phyloP scores from a whole-genome alignment of 2,329 filamentous ascomycete genomes.

The Claviceps capensis region DNA sequence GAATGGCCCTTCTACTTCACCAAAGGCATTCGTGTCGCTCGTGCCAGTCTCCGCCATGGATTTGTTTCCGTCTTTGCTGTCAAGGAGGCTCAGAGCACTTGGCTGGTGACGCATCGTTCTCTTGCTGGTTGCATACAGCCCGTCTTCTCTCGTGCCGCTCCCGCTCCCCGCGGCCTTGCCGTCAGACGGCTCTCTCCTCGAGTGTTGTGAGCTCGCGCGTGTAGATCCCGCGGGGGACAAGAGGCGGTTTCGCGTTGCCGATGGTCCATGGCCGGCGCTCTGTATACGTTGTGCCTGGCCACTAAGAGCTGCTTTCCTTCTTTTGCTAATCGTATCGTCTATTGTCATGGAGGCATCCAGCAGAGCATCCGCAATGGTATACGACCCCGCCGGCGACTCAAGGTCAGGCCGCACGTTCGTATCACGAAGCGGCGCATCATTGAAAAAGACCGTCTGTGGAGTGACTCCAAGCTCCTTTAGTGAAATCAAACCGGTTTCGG shows the following conservation, averaged over 20 bases:
- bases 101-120: conserved; percentile 42
- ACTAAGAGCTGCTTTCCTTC: conserved; percentile 37
- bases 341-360: conserved; percentile 85
- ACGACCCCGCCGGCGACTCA: conserved; percentile 30
- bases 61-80: conserved; percentile 45
- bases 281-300: conserved; percentile 31
- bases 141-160: conserved; percentile 22
- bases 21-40: conserved; percentile 45
- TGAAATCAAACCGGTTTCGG: conserved; percentile 39
- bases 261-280: conserved; percentile 19
- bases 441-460: conserved; percentile 85
- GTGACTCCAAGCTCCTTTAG: conserved; percentile 64
- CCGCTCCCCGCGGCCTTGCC: conserved; percentile 11
- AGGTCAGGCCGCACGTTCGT: conserved; percentile 20
- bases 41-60: conserved; percentile 45
- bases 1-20: conserved; percentile 45
- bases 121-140: conserved; percentile 25
- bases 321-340: conserved; percentile 48
- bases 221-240: conserved; percentile 18
- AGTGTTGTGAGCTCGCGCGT: conserved; percentile 23
- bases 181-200: conserved; percentile 22
- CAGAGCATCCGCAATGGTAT: conserved; percentile 81
- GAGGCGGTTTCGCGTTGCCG: conserved; percentile 14
- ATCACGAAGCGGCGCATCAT: conserved; percentile 50
- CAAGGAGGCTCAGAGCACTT: conserved; percentile 46